A percentile compares a stretch with the other conserved stretches of the same genome.
Conservation (phyloP, 2,329 filamentous ascomycete genomes). For the Epichloe hybrida region DNA sequence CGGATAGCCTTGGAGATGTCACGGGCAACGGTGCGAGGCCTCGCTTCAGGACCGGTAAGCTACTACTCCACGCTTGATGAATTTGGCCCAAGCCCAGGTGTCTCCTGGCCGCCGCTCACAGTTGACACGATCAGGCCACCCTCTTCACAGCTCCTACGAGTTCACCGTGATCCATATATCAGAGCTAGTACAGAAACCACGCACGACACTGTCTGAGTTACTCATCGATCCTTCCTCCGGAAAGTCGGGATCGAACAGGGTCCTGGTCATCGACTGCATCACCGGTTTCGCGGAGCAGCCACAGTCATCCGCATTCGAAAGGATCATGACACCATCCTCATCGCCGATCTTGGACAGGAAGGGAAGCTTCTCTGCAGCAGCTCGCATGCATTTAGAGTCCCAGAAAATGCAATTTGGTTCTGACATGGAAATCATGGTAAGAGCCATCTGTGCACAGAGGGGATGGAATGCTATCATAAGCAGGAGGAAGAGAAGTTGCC, state of each 20-base stretch:
- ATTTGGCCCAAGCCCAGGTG: not conserved
- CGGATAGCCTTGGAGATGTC: slow-evolving; percentile 34
- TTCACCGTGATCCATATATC: slow-evolving; percentile 47
- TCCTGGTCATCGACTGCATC: slow-evolving; percentile 52
- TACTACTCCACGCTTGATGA: not conserved
- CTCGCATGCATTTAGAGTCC: slow-evolving; percentile 43
- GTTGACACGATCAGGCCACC: slow-evolving; percentile 34
- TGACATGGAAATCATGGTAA: slow-evolving; percentile 55
- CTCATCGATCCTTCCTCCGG: slow-evolving; percentile 22
- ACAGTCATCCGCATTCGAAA: slow-evolving; percentile 33
- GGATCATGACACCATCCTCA: slow-evolving; percentile 16
- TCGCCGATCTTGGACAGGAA: slow-evolving; percentile 20
- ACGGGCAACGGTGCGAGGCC: slow-evolving; percentile 31
- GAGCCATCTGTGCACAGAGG: slow-evolving; percentile 59
- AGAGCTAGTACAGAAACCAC: slow-evolving; percentile 36
- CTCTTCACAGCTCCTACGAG: slow-evolving; percentile 48
- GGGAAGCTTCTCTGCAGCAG: slow-evolving; percentile 27
- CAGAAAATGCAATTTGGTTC: slow-evolving; percentile 45
- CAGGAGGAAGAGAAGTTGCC: slow-evolving; percentile 51
- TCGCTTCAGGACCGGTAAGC: slow-evolving; percentile 34
- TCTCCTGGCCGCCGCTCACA: not conserved
- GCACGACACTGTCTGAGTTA: slow-evolving; percentile 33
- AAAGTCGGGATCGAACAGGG: slow-evolving; percentile 19
- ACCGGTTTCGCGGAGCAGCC: slow-evolving; percentile 36
- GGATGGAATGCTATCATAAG: slow-evolving; percentile 65